Base-by-base conservation (phyloP, 768 basidiomycete genomes). In the Suillus luteus region DNA sequence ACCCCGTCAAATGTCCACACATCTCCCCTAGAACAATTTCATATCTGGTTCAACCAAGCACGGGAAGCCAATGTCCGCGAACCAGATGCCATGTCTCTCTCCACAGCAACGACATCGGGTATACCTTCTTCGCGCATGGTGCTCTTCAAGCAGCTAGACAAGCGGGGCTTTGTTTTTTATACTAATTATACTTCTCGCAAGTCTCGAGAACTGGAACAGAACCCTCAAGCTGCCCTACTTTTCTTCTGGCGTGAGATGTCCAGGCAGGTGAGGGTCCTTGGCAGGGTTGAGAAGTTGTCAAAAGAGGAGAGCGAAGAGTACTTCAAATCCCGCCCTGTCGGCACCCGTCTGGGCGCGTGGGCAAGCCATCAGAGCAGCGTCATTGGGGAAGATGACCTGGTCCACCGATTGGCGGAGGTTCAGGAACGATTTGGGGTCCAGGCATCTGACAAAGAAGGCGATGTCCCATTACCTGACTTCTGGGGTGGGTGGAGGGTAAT, bases 401-500 rank as follows among this genome's bases (percentile, higher is more conserved):
- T 83, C 57, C 79, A 78, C 27, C 83, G 89, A 46, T 77, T 95
- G 17, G 78, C 87, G 64, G 80, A 81, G 71, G 70, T 90, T 24
- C 79, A 85, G 71, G 78, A 83, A 55, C 81, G 81, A 41, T 94
- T 93, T 71, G 80, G 79, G 19, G 79, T 81, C 19, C 78, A 78
- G 6, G 78, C 76, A 41, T 73, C 73, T 35, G 79, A 82, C 1
- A 79, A 73, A 12, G 66, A 61, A 22, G 65, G 17, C 14, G 80
- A 86, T 35, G 81, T 97, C 14, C 90, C 92, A 0, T 79, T 89
- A 55, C 96, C 96, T 3, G 88, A 92, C 9, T 93, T 93, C 75
- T 99, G 96, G 96, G 96, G 96, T 65, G 96, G 96, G 5, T 97
- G 94, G 91, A 83, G 96, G 68, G 83, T 99, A 40, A 82, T 98